Evolutionary conservation across 306 rosid species (phyloP).

Genomic region (Begonia peltatifolia): DNA sequence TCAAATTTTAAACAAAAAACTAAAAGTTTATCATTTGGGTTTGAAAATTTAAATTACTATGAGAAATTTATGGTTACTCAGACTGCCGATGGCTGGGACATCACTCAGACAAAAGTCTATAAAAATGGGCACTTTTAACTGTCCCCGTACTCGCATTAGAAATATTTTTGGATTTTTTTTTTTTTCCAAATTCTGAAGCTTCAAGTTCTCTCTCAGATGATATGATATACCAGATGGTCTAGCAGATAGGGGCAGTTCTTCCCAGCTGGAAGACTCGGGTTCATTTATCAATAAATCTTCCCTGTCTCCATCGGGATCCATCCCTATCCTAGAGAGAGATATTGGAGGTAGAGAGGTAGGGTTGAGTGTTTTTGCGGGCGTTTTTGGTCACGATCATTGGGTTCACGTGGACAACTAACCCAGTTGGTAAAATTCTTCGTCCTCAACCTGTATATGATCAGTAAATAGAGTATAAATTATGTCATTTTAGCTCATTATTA

Average conservation of each 20-base stretch:
- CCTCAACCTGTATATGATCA: slow-evolving; percentile 11
- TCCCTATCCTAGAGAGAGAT: slow-evolving; percentile 3
- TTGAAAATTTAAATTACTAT: too few species aligned
- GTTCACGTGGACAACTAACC: slow-evolving; percentile 34
- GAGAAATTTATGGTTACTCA: too few species aligned
- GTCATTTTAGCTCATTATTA: slow-evolving; percentile 11
- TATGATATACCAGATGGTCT: slow-evolving; percentile 21
- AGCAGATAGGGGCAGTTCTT: slow-evolving; percentile 13
- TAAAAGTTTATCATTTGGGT: too few species aligned
- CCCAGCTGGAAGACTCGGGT: neutral
- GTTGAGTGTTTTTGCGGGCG: slow-evolving; percentile 9
- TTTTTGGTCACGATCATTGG: slow-evolving; percentile 37
- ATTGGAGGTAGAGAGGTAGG: slow-evolving; percentile 4
- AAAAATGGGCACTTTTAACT: too few species aligned
- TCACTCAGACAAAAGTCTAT: too few species aligned
- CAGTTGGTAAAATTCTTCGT: slow-evolving; percentile 26
- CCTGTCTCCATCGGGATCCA: too few species aligned
- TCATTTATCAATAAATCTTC: too few species aligned
- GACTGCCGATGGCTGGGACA: too few species aligned
- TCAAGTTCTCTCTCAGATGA: neutral
- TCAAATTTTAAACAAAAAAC: too few species aligned
- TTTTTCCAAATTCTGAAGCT: too few species aligned
- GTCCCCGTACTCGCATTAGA: too few species aligned
- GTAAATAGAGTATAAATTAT: slow-evolving; percentile 11
- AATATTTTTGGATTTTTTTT: neutral